phyloP scores from a whole-genome alignment of 805 yeast species.

The Candida hispaniensis region DNA sequence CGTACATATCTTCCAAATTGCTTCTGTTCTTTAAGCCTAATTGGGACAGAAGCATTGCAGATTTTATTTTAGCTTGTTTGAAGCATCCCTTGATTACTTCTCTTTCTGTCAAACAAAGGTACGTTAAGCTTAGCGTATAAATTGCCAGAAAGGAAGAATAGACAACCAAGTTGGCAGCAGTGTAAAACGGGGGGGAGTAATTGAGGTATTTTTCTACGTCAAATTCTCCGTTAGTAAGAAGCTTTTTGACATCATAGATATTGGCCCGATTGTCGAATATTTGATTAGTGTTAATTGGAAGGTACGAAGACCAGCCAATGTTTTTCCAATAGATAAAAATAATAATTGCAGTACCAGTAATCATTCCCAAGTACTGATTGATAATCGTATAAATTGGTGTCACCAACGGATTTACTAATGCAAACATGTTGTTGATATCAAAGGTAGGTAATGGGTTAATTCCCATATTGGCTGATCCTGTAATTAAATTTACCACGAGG shows the following conservation, averaged over 20 bases:
- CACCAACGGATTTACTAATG: conserved; percentile 29
- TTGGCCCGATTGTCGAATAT: conserved; percentile 45
- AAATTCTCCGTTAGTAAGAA: conserved; percentile 30
- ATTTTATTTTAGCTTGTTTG: no score
- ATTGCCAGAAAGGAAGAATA: conserved; percentile 49
- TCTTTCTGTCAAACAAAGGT: conserved; percentile 23
- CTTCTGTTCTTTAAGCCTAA: no score
- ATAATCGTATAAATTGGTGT: conserved; percentile 35
- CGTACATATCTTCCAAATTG: conserved; percentile 19
- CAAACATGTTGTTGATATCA: conserved; percentile 33
- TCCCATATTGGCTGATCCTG: conserved; percentile 52
- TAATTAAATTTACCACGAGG: conserved; percentile 47
- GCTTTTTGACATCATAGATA: conserved; percentile 37
- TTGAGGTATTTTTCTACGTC: conserved; percentile 38
- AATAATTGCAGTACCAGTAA: conserved; percentile 38
- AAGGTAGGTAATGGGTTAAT: conserved; percentile 38
- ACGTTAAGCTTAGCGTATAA: conserved; percentile 46
- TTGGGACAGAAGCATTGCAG: no score
- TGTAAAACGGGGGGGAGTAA: conserved; percentile 59
- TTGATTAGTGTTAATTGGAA: conserved; percentile 48
- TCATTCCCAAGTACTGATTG: conserved; percentile 33
- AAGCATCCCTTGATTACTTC: conserved; percentile 16
- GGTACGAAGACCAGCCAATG: conserved; percentile 47
- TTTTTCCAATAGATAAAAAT: conserved; percentile 45
- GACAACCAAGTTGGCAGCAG: conserved; percentile 37